Base-by-base conservation (phyloP, 108 stramenopile genomes). In the Pseudonitzschia delicatissima region DNA sequence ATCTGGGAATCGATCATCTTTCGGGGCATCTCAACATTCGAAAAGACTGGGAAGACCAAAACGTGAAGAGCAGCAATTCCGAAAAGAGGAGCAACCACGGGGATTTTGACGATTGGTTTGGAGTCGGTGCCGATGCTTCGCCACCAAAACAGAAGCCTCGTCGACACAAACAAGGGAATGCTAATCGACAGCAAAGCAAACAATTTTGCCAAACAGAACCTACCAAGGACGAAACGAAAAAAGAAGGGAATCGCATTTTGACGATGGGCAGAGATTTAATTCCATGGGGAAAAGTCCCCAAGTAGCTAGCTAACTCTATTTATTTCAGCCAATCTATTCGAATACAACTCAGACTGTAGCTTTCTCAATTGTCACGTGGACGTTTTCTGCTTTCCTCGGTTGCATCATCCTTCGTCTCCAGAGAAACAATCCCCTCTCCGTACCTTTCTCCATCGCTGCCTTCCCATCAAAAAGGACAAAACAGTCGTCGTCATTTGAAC, bases 71-170 rank as follows among this genome's bases (percentile, higher is more conserved):
- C n/a, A n/a, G n/a, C n/a, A n/a, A n/a, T n/a, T 48, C 66, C 33
- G 13, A 48, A 50, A 67, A 67, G 67, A 36, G 58, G n/a, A n/a
- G n/a, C n/a, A n/a, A 65, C 4, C 49, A 53, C 45, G 73, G 65
- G 7, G 65, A 74, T 52, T 67, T 67, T 44, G 66, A 74, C 20
- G 73, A 58, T 13, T 49, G 44, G 40, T 74, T 74, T 51, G 72
- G n/a, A n/a, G 65, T 55, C 3, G 9, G 50, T 28, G 21, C 11
- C 50, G 23, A 28, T 18, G n/a, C 7, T n/a, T n/a, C n/a, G n/a
- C n/a, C n/a, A n/a, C n/a, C n/a, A n/a, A n/a, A n/a, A n/a, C n/a
- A n/a, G n/a, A n/a, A n/a, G n/a, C n/a, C n/a, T n/a, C n/a, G n/a
- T n/a, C n/a, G n/a, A n/a, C n/a, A n/a, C n/a, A n/a, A n/a, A n/a